Base-by-base conservation (phyloP, 192 early-diverging fungal species). In the Allomyces macrogynus region DNA sequence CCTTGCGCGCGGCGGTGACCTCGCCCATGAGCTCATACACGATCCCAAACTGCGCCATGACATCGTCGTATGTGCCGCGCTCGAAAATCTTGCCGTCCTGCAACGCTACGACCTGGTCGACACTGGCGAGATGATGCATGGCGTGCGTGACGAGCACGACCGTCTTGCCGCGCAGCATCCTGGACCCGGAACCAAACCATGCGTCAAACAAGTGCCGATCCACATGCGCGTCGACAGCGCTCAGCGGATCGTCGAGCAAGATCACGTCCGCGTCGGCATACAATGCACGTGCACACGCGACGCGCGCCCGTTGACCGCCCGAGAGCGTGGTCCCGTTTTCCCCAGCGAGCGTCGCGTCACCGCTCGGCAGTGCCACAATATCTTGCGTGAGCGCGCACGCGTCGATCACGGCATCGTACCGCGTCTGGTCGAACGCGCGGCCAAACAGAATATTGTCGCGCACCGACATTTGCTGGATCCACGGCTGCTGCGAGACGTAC, bases 401-500 rank as follows among this genome's bases (percentile, higher is more conserved):
- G 23, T 80, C 72, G 42, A 86, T 67, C 25, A 84, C 83, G 8
- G 67, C 63, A 27, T 77, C 66, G 65, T 84, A 86, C 4, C 76
- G 73, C 44, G 68, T 76, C 63, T 72, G 73, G 64, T 85, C 75
- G 32, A 75, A 78, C 12, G 64, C 67, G 24, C 74, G 75, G 25
- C 84, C 84, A 73, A 86, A 86, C 64, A 86, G 63, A 62, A 86
- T 84, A 70, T 86, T 87, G 67, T 82, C 81, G 60, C 75, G 74
- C 63, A 87, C 72, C 12, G 82, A 77, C 10, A 77, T 81, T 62
- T 84, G 84, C 71, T 82, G 78, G 61, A 86, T 82, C 84, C 84
- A 86, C 16, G 84, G 76, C 61, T 78, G 77, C 72, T 86, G 84
- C 8, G 84, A 74, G 18, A 76, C 77, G 68, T 81, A 85, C 1